Conservation (phyloP, 23 red algal species). For the Chondrus crispus region DNA sequence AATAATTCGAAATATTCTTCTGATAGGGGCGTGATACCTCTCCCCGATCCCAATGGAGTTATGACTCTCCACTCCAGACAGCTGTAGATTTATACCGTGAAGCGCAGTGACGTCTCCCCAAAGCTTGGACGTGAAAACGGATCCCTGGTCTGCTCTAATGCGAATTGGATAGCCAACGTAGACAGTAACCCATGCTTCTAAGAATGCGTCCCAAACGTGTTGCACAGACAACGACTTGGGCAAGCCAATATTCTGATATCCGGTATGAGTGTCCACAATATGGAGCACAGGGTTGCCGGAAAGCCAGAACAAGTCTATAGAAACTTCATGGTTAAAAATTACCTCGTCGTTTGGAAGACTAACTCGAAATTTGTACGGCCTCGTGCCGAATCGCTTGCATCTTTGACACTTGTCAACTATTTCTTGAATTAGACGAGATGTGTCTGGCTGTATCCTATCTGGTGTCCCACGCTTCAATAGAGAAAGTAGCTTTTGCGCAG, state of each 20-base stretch:
- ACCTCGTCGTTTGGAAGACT: not conserved
- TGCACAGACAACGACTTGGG: not conserved
- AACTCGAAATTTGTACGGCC: not conserved
- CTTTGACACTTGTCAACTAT: not conserved
- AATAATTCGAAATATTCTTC: not conserved
- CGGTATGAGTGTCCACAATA: constrained; percentile 1
- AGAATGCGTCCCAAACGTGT: not conserved
- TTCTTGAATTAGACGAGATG: not conserved
- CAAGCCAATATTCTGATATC: not conserved
- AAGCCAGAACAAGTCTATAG: constrained; percentile 25
- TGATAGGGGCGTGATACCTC: not conserved
- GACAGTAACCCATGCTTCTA: not conserved
- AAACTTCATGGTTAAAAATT: not conserved
- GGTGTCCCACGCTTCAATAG: not conserved
- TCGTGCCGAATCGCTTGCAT: not conserved
- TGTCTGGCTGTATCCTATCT: not conserved
- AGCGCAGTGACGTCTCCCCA: not conserved
- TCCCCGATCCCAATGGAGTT: not conserved
- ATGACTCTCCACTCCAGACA: not conserved
- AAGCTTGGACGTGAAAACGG: not conserved
- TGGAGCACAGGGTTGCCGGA: not conserved
- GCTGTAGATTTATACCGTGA: not conserved
- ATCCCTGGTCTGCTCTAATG: not conserved
- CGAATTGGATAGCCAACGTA: not conserved
- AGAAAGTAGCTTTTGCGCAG: not conserved